Conservation (phyloP, 139 green algal species). For the Pseudopediastrum boryanum region DNA sequence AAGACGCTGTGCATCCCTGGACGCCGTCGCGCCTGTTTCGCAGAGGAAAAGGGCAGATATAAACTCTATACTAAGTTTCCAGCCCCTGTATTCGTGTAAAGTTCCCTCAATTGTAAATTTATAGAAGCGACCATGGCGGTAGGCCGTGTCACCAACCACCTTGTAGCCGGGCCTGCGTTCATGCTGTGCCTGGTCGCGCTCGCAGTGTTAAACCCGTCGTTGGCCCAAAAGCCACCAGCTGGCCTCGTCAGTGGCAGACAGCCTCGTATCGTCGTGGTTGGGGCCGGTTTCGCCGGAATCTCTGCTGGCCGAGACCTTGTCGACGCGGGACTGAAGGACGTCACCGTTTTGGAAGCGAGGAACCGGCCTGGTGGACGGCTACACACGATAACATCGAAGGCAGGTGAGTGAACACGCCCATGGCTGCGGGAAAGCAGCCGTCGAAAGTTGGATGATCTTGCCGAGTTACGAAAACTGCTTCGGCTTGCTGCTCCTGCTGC, state of each 20-base stretch:
- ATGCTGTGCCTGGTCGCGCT: too few relatives aligned
- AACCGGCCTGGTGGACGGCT: conserved; percentile 68
- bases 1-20: too few relatives aligned
- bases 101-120: too few relatives aligned
- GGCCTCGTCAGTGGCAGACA: neutral
- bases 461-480: neutral
- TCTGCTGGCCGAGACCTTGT: conserved; percentile 43
- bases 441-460: neutral
- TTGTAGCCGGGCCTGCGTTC: too few relatives aligned
- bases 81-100: too few relatives aligned
- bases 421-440: neutral
- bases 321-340: conserved; percentile 38
- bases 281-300: conserved; percentile 69
- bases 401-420: neutral
- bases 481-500: neutral
- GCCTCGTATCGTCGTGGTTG: conserved; percentile 59
- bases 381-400: conserved; percentile 39
- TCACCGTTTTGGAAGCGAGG: conserved; percentile 71
- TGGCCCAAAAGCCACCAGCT: too few relatives aligned
- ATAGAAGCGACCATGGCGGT: too few relatives aligned
- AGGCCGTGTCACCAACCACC: too few relatives aligned
- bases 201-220: too few relatives aligned
- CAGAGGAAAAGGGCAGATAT: too few relatives aligned
- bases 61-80: too few relatives aligned
- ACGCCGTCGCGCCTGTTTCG: too few relatives aligned